A percentile compares a stretch with the other conserved stretches of the same genome.
These are phyloP conservation scores for Citrus australasica DNA, from an alignment of 345 rosid genomes.

Conservation along the genomic window DNA sequence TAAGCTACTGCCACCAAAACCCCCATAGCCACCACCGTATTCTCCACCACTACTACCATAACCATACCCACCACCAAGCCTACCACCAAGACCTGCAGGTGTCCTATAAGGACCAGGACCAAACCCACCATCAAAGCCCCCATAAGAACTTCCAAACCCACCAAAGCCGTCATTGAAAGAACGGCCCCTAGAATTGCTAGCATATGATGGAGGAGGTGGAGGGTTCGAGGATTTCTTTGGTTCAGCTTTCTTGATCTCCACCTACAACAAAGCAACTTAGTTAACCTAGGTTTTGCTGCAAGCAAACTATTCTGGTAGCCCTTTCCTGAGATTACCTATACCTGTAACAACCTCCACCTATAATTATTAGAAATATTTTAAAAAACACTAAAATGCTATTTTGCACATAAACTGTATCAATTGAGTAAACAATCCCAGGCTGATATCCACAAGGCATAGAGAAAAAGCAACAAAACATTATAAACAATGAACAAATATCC, in stretches of 20 bases:
- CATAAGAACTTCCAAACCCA: constrained; percentile 54
- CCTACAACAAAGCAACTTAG: constrained; percentile 98
- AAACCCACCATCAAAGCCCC: constrained; percentile 79
- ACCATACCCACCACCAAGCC: constrained; percentile 65
- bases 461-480: background rate
- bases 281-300: constrained; percentile 75
- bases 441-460: background rate
- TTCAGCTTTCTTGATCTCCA: constrained; percentile 99
- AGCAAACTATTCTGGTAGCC: constrained; percentile 39
- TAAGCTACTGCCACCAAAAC: constrained; percentile 52
- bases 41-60: constrained; percentile 67
- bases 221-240: constrained; percentile 97
- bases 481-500: background rate
- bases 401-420: background rate
- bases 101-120: constrained; percentile 80
- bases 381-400: background rate
- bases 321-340: constrained; percentile 31
- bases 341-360: constrained; percentile 40
- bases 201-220: constrained; percentile 70
- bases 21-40: constrained; percentile 69
- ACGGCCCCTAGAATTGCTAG: constrained; percentile 76
- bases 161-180: constrained; percentile 63
- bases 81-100: constrained; percentile 56
- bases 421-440: background rate
- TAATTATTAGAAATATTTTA: background rate